phyloP scores from a whole-genome alignment of 1,284 basidiomycete genomes.

The Hemileia vastatrix region DNA sequence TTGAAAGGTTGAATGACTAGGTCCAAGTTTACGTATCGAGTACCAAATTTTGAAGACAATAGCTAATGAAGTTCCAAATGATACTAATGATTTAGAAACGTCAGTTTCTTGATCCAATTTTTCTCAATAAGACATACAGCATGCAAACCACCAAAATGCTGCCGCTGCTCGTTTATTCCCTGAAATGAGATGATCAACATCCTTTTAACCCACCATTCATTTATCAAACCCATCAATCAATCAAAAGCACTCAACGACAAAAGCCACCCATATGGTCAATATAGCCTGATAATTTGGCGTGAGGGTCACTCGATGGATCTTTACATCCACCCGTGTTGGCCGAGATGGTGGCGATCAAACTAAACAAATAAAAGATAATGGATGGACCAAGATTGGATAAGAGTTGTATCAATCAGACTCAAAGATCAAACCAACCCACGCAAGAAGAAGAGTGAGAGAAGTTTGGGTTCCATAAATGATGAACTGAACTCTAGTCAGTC shows the following conservation, averaged over 20 bases:
- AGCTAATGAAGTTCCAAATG: slow-evolving; percentile 5
- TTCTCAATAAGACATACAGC: slow-evolving; percentile 25
- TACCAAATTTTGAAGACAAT: slow-evolving; percentile 22
- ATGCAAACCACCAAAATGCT: slow-evolving; percentile 32
- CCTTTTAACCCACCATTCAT: too few relatives aligned
- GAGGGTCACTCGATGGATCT: slow-evolving; percentile 24
- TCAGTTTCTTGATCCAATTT: too few relatives aligned
- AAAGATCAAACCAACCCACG: slow-evolving; percentile 12
- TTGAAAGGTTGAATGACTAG: slow-evolving; percentile 14
- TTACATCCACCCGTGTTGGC: slow-evolving; percentile 31
- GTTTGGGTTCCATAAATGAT: slow-evolving; percentile 28
- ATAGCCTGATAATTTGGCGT: slow-evolving; percentile 29
- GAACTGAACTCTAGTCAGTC: slow-evolving; percentile 27
- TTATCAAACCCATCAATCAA: too few relatives aligned
- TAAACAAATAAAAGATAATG: background rate
- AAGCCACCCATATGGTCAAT: slow-evolving; percentile 25
- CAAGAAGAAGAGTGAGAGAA: slow-evolving; percentile 23
- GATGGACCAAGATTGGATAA: background rate
- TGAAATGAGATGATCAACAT: background rate
- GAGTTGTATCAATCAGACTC: background rate
- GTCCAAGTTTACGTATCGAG: slow-evolving; percentile 19
- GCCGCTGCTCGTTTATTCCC: slow-evolving; percentile 32
- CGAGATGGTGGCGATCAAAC: slow-evolving; percentile 27
- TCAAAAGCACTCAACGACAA: slow-evolving; percentile 26
- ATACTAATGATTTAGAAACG: background rate